Evolutionary conservation across 257 asterid genomes (phyloP).

Genomic region (Anisodus tanguticus): DNA sequence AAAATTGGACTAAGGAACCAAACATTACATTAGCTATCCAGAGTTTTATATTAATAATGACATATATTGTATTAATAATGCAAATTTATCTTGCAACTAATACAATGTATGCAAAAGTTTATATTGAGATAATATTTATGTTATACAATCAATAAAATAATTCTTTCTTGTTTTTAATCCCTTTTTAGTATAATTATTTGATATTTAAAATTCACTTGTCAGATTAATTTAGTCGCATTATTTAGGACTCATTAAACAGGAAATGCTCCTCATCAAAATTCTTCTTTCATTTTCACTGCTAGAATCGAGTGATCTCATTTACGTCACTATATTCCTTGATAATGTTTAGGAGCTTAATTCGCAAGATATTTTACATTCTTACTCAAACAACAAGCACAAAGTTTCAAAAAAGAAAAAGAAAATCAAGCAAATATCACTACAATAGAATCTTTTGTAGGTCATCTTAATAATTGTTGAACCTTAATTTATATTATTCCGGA

Average conservation of each 20-base stretch:
- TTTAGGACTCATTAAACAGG: not conserved
- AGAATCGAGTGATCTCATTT: not conserved
- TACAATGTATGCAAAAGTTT: too few relatives aligned
- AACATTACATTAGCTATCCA: too few relatives aligned
- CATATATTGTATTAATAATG: too few relatives aligned
- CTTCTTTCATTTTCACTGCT: not conserved
- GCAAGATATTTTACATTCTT: conserved; percentile 15
- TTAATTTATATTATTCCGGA: not conserved
- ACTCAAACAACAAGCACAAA: conserved; percentile 4
- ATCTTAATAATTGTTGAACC: conserved; percentile 23
- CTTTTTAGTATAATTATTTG: too few relatives aligned
- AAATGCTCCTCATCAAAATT: not conserved
- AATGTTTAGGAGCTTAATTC: not conserved
- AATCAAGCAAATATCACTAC: not conserved
- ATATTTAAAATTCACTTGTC: too few relatives aligned
- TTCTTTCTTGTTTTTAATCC: too few relatives aligned
- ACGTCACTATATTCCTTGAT: not conserved
- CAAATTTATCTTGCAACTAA: too few relatives aligned
- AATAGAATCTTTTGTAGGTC: conserved; percentile 28
- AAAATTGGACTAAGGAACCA: too few relatives aligned
- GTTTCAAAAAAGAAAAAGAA: not conserved
- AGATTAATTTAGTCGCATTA: not conserved
- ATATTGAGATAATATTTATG: too few relatives aligned
- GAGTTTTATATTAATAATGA: too few relatives aligned
- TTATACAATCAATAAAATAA: too few relatives aligned